Conservation (phyloP, 768 basidiomycete species). For the Cubamyces lactineus region DNA sequence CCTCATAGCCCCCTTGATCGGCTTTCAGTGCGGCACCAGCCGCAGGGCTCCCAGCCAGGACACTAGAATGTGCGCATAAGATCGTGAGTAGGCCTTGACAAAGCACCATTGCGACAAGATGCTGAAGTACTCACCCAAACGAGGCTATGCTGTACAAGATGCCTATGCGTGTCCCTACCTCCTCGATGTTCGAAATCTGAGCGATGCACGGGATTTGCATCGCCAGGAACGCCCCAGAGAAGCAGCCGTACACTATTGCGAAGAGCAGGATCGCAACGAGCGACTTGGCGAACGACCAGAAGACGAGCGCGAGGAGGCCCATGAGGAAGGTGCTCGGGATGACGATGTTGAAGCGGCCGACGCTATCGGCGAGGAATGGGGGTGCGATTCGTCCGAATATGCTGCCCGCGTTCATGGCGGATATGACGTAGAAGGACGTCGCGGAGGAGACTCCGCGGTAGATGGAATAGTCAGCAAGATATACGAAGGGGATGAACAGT, state of each 20-base stretch:
- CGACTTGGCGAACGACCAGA: conserved; percentile 34
- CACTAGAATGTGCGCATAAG: background rate
- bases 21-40: conserved; percentile 60
- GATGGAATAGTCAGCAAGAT: conserved; percentile 34
- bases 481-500: conserved; percentile 35
- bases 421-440: conserved; percentile 33
- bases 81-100: no score
- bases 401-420: conserved; percentile 35
- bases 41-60: conserved; percentile 43
- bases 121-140: conserved; percentile 54
- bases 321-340: conserved; percentile 31
- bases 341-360: conserved; percentile 35
- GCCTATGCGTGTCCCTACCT: conserved; percentile 67
- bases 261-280: conserved; percentile 32
- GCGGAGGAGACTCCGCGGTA: conserved; percentile 26
- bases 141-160: conserved; percentile 65
- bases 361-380: conserved; percentile 32
- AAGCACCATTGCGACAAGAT: no score
- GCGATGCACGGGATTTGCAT: conserved; percentile 20
- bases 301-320: conserved; percentile 29
- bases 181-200: conserved; percentile 60
- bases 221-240: conserved; percentile 31
- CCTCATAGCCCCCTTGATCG: conserved; percentile 46
- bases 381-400: conserved; percentile 34
- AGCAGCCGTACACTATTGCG: conserved; percentile 33